phyloP scores from a whole-genome alignment of 1,284 basidiomycete species.

The Salmacisia buchloeana region DNA sequence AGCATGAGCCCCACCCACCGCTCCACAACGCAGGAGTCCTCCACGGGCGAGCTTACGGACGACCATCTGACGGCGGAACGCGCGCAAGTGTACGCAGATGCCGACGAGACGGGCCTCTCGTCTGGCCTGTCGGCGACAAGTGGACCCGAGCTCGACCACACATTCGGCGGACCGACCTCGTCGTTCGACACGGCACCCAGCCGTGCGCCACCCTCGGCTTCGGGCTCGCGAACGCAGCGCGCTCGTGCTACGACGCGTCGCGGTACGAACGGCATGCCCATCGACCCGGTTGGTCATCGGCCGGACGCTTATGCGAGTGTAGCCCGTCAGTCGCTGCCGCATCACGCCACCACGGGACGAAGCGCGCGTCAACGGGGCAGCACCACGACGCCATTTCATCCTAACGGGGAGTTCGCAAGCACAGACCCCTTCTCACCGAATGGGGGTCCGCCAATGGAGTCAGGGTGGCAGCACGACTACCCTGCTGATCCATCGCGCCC shows the following conservation, averaged over 20 bases:
- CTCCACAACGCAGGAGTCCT: not conserved
- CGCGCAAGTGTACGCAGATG: conserved; percentile 8
- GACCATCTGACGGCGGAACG: not conserved
- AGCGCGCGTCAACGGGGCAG: too few relatives aligned
- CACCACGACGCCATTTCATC: not conserved
- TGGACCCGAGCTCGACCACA: not conserved
- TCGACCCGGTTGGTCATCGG: too few relatives aligned
- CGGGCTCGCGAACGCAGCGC: not conserved
- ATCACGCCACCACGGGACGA: too few relatives aligned
- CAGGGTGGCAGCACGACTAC: not conserved
- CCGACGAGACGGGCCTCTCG: conserved; percentile 7
- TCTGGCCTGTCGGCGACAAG: conserved; percentile 1
- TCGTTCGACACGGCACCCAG: not conserved
- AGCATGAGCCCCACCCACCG: conserved; percentile 4
- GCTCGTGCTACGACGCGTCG: not conserved
- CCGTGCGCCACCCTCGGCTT: conserved; percentile 7
- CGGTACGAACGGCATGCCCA: not conserved
- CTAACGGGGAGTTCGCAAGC: not conserved
- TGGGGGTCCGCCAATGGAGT: not conserved
- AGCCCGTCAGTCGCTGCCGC: too few relatives aligned
- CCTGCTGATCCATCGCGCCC: not conserved
- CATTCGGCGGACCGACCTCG: not conserved
- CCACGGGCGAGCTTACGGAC: not conserved
- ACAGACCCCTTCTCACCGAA: not conserved
- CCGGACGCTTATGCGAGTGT: too few relatives aligned